Evolutionary conservation across 768 basidiomycete species (phyloP).

Genomic region (Chalciporus piperatus): DNA sequence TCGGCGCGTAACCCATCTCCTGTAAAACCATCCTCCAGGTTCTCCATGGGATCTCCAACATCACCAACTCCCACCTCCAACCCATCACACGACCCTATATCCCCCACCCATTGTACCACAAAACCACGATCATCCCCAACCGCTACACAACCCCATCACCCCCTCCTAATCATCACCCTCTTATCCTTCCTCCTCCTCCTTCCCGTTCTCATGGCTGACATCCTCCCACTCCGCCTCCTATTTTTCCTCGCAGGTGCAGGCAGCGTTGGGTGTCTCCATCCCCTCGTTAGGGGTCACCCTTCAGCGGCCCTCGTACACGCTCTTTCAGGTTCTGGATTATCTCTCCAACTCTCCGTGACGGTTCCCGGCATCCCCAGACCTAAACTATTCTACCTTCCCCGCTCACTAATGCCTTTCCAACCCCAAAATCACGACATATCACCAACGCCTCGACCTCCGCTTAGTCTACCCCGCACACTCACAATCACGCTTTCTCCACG

Average conservation of each 20-base stretch:
- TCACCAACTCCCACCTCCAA: neutral
- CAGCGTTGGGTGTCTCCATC: constrained; percentile 1
- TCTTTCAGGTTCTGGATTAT: constrained; percentile 17
- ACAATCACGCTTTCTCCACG: constrained; percentile 14
- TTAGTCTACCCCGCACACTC: neutral
- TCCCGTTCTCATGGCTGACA: constrained; percentile 37
- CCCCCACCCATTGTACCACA: constrained; percentile 3
- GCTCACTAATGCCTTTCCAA: neutral
- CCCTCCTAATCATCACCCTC: constrained; percentile 38
- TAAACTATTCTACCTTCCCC: neutral
- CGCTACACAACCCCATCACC: constrained; percentile 29
- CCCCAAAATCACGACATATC: neutral
- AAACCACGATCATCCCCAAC: neutral
- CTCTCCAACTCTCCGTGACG: constrained; percentile 8
- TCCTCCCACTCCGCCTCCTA: constrained; percentile 47
- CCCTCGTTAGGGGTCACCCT: neutral
- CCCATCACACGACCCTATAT: constrained; percentile 18
- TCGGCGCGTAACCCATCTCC: constrained; percentile 48
- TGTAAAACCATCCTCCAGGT: constrained; percentile 42
- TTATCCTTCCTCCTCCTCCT: constrained; percentile 39
- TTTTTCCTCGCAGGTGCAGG: constrained; percentile 35
- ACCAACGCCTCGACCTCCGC: neutral
- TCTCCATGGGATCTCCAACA: constrained; percentile 9
- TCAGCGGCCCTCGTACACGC: neutral
- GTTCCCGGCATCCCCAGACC: constrained; percentile 8